Percentiles rank a stretch among this genome's conserved stretches.
Conservation (phyloP, 179 eudicot species). For the Patellifolia procumbens region DNA sequence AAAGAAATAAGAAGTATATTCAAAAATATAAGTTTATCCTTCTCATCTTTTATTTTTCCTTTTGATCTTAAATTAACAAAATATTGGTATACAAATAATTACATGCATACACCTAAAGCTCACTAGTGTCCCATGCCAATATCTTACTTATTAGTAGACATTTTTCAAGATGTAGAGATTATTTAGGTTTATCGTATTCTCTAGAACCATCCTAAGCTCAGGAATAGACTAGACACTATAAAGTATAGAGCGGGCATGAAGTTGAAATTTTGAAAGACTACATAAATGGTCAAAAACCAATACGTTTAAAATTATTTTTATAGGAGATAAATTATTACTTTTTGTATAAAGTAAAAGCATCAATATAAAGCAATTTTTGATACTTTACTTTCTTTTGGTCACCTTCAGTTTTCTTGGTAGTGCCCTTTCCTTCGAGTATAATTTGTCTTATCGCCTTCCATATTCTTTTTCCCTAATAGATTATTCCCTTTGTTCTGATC, state of each 20-base stretch:
- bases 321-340: neutral
- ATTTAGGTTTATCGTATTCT: no score
- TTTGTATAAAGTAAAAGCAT: conserved; percentile 23
- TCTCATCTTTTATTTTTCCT: no score
- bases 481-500: conserved; percentile 31
- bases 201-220: conserved; percentile 12
- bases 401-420: conserved; percentile 10
- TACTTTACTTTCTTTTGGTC: conserved; percentile 6
- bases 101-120: no score
- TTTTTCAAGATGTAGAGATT: neutral
- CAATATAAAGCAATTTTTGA: conserved; percentile 24
- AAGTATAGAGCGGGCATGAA: no score
- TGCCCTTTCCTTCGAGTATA: conserved; percentile 18
- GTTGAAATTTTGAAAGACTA: neutral
- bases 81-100: no score
- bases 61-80: no score
- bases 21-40: no score
- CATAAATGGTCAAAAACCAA: conserved; percentile 1
- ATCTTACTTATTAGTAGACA: no score
- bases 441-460: conserved; percentile 20
- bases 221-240: neutral
- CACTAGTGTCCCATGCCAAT: no score
- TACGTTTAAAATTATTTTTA: neutral
- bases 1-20: no score
- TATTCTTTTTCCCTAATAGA: conserved; percentile 2